These are phyloP conservation scores for bread wheat (Triticum aestivum) DNA, from an alignment of 176 grass and related monocot species.

Conservation along the genomic window IWGSC_CS_RefSeq_v2.1 NC_057798.1:38601739-38602238, in stretches of 20 bases:
- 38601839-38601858: not conserved
- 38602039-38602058: not conserved
- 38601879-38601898: conserved; percentile 11
- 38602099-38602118: too few relatives aligned
- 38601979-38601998: not conserved
- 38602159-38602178: not conserved
- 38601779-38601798: conserved; percentile 25
- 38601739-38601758: conserved; percentile 19
- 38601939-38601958: conserved; percentile 9
- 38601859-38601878: not conserved
- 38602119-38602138: not conserved
- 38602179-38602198: not conserved
- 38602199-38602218: not conserved
- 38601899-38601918: not conserved
- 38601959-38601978: not conserved
- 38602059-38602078: not conserved
- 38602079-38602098: not conserved
- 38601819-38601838: not conserved
- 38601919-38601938: conserved; percentile 20
- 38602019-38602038: not conserved
- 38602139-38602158: not conserved
- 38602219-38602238: not conserved
- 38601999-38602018: not conserved
- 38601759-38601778: conserved; percentile 18
- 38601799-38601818: conserved; percentile 21